Percentiles rank a stretch among this genome's conserved stretches.
These are phyloP conservation scores for Penicillium verhagenii DNA, from an alignment of 495 filamentous ascomycete species.

Conservation along the genomic window DNA sequence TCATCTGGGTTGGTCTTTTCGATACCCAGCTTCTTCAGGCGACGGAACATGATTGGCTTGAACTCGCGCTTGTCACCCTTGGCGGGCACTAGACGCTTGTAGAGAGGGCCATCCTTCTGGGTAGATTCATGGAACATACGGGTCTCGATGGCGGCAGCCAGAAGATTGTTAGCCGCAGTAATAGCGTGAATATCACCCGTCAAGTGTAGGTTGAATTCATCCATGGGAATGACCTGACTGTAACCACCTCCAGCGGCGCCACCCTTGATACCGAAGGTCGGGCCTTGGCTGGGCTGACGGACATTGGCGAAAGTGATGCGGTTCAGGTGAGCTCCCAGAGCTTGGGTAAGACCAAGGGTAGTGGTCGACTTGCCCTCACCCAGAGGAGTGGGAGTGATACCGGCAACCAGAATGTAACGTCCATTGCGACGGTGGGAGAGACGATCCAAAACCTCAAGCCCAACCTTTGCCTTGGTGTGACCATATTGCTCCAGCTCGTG, in stretches of 20 bases:
- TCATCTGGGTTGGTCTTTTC: slow-evolving; percentile 90
- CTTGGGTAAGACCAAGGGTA: slow-evolving; percentile 93
- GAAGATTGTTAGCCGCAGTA: slow-evolving; percentile 93
- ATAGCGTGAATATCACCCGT: slow-evolving; percentile 98
- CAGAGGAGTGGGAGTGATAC: slow-evolving; percentile 96
- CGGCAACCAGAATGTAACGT: slow-evolving; percentile 85
- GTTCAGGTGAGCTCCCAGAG: slow-evolving; percentile 85
- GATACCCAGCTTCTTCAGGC: slow-evolving; percentile 92
- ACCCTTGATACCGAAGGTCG: slow-evolving; percentile 98
- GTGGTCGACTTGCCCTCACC: slow-evolving; percentile 98
- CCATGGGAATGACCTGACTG: slow-evolving; percentile 99
- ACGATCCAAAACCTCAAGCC: slow-evolving; percentile 74
- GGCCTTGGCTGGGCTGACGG: slow-evolving; percentile 92
- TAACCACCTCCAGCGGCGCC: slow-evolving; percentile 96
- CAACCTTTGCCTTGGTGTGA: slow-evolving; percentile 91
- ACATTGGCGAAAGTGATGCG: slow-evolving; percentile 94
- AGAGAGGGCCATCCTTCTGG: slow-evolving; percentile 87
- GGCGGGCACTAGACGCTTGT: slow-evolving; percentile 80
- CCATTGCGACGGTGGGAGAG: slow-evolving; percentile 85
- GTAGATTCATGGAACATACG: slow-evolving; percentile 97
- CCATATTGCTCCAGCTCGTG: slow-evolving; percentile 94
- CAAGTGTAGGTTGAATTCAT: slow-evolving; percentile 97
- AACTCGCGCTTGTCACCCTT: slow-evolving; percentile 91
- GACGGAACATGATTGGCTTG: slow-evolving; percentile 83
- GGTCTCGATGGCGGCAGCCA: slow-evolving; percentile 97